phyloP scores from a whole-genome alignment of 192 early-diverging fungal species.

The Lobosporangium transversale region DNA sequence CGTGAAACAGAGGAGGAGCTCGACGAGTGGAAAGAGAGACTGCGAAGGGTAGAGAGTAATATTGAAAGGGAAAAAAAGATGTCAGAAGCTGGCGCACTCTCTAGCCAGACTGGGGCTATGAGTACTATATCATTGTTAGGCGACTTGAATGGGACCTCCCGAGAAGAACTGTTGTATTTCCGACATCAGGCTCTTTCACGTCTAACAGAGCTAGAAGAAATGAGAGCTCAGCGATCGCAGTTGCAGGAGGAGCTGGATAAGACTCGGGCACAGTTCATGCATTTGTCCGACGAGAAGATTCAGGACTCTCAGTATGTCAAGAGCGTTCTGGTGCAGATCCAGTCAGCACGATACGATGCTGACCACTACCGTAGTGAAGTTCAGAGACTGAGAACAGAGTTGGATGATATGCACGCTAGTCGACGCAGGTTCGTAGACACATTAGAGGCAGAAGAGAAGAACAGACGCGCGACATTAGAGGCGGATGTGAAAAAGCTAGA shows the following conservation, averaged over 20 bases:
- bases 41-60: constrained; percentile 10
- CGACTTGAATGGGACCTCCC: constrained; percentile 29
- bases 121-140: not conserved
- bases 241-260: constrained; percentile 37
- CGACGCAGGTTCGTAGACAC: constrained; percentile 38
- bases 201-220: constrained; percentile 31
- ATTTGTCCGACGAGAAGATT: constrained; percentile 33
- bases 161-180: constrained; percentile 36
- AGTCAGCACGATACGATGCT: constrained; percentile 20
- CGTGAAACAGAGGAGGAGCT: constrained; percentile 8
- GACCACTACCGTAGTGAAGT: constrained; percentile 11
- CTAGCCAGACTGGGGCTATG: not conserved
- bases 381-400: constrained; percentile 13
- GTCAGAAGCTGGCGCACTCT: not conserved
- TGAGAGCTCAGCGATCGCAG: constrained; percentile 10
- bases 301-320: constrained; percentile 35
- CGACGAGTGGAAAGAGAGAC: constrained; percentile 10
- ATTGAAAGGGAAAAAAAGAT: constrained; percentile 16
- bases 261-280: constrained; percentile 12
- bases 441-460: constrained; percentile 38
- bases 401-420: constrained; percentile 32
- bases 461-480: constrained; percentile 25
- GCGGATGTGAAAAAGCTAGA: constrained; percentile 41
- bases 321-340: constrained; percentile 22
- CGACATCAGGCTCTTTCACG: constrained; percentile 27